Evolutionary conservation across 164 flowering plant species (phyloP).

Genomic region (Magnolia sinica): DNA sequence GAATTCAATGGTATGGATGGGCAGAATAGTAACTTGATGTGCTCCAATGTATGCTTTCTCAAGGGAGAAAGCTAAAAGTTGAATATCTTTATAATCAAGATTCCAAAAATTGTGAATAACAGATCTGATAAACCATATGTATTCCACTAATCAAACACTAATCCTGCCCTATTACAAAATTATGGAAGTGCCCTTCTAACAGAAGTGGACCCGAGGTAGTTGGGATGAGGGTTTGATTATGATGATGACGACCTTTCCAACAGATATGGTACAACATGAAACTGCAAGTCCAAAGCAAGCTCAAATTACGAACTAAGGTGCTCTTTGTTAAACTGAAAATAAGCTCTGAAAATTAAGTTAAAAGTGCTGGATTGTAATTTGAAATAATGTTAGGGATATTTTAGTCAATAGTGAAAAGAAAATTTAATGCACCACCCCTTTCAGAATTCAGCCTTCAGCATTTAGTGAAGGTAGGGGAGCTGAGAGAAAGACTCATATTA

Average conservation of each 20-base stretch:
- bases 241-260: background rate
- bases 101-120: background rate
- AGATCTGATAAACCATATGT: background rate
- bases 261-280: background rate
- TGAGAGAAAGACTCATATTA: too few species aligned
- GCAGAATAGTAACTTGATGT: background rate
- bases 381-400: too few species aligned
- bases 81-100: background rate
- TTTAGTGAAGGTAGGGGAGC: too few species aligned
- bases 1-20: background rate
- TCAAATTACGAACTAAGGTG: too few species aligned
- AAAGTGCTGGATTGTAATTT: too few species aligned
- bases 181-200: background rate
- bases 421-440: too few species aligned
- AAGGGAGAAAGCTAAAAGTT: background rate
- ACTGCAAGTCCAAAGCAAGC: too few species aligned
- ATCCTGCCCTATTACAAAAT: background rate
- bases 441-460: too few species aligned
- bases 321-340: too few species aligned
- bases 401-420: too few species aligned
- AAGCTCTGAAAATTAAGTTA: too few species aligned
- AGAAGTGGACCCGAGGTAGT: background rate
- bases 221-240: background rate
- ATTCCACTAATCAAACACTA: background rate
- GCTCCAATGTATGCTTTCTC: background rate